Percentiles rank a stretch among this genome's conserved stretches.
Conservation (phyloP, 257 asterid species). For the Misopates orontium region DNA sequence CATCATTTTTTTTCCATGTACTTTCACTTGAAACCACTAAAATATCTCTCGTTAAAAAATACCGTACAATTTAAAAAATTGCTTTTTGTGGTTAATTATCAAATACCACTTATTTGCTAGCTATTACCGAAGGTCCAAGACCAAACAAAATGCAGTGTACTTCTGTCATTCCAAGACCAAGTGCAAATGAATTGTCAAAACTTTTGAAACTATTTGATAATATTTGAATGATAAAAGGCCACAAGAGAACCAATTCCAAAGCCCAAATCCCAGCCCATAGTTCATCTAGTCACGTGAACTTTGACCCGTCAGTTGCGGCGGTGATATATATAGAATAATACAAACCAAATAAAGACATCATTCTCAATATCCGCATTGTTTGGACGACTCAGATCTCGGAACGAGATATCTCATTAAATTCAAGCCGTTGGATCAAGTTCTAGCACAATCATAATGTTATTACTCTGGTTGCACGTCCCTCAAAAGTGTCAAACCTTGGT, state of each 20-base stretch:
- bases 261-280: neutral
- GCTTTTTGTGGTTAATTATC: too few relatives aligned
- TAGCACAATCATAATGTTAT: neutral
- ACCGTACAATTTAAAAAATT: too few relatives aligned
- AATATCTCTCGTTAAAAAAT: too few relatives aligned
- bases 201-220: too few relatives aligned
- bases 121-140: too few relatives aligned
- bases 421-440: slow-evolving; percentile 24
- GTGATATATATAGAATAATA: slow-evolving; percentile 16
- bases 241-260: neutral
- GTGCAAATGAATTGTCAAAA: too few relatives aligned
- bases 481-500: slow-evolving; percentile 20
- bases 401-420: neutral
- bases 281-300: neutral
- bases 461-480: slow-evolving; percentile 14
- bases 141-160: too few relatives aligned
- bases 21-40: too few relatives aligned
- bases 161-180: too few relatives aligned
- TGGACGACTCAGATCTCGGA: neutral
- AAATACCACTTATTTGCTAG: too few relatives aligned
- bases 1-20: too few relatives aligned
- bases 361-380: neutral
- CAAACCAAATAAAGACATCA: neutral
- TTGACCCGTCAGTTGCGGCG: slow-evolving; percentile 36
- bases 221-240: too few relatives aligned